Conservation (phyloP, 441 rosid genomes). For the Arabidopsis lyrata region DNA sequence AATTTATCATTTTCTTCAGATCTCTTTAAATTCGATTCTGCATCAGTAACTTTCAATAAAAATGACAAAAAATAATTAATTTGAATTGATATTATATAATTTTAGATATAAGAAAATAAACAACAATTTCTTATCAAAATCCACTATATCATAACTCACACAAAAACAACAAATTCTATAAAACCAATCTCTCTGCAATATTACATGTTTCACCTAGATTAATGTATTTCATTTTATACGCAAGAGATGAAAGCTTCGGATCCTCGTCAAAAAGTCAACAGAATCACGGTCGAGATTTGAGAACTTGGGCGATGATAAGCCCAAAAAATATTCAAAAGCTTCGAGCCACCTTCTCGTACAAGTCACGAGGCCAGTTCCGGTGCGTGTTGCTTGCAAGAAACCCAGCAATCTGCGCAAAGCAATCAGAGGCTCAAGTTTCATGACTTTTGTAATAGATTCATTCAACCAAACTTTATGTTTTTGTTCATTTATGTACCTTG, state of each 20-base stretch:
- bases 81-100: no score
- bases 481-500: conserved; percentile 60
- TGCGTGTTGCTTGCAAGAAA: conserved; percentile 88
- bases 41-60: no score
- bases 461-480: conserved; percentile 8
- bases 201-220: not conserved
- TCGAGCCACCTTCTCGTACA: conserved; percentile 82
- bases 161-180: no score
- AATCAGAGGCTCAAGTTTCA: conserved; percentile 16
- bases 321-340: conserved; percentile 61
- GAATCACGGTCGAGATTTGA: not conserved
- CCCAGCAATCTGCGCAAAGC: conserved; percentile 74
- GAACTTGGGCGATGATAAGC: not conserved
- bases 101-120: no score
- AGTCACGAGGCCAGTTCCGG: conserved; percentile 92
- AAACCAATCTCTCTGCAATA: not conserved
- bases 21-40: no score
- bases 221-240: not conserved
- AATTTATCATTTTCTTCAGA: no score
- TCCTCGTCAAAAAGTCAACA: not conserved
- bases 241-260: not conserved
- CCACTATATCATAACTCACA: no score
- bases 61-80: no score
- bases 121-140: no score
- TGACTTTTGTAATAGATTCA: conserved; percentile 7